phyloP scores from a whole-genome alignment of 768 basidiomycete species.

The Plicaturopsis crispa region DNA sequence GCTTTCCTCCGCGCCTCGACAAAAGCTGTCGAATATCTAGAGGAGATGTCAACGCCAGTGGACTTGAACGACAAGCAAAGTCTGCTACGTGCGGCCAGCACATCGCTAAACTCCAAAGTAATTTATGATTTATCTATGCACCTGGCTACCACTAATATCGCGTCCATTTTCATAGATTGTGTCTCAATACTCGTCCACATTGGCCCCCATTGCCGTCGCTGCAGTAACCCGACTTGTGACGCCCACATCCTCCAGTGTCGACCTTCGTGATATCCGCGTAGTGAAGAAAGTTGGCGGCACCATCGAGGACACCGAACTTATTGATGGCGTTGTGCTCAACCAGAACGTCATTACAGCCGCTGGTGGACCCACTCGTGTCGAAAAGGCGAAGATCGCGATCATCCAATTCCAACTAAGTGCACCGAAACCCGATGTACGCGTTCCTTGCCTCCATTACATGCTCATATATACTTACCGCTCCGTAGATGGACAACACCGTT shows the following conservation, averaged over 20 bases:
- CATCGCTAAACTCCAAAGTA: slow-evolving; percentile 94
- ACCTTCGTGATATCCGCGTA: slow-evolving; percentile 90
- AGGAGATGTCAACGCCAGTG: slow-evolving; percentile 87
- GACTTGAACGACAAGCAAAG: slow-evolving; percentile 82
- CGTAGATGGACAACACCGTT: slow-evolving; percentile 98
- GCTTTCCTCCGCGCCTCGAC: slow-evolving; percentile 87
- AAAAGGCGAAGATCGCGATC: slow-evolving; percentile 97
- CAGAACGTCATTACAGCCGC: slow-evolving; percentile 89
- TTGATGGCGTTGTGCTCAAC: slow-evolving; percentile 95
- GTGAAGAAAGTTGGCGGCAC: slow-evolving; percentile 99
- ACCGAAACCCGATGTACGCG: slow-evolving; percentile 91
- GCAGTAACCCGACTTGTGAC: slow-evolving; percentile 91
- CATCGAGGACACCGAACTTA: slow-evolving; percentile 96
- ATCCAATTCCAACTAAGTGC: slow-evolving; percentile 98
- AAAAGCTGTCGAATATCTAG: slow-evolving; percentile 91
- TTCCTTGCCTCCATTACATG: neutral
- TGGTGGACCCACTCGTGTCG: slow-evolving; percentile 90
- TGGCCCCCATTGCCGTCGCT: slow-evolving; percentile 98
- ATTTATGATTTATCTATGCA: slow-evolving; percentile 1
- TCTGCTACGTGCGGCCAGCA: slow-evolving; percentile 88
- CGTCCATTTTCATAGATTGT: slow-evolving; percentile 61
- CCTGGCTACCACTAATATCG: slow-evolving; percentile 3
- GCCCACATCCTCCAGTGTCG: slow-evolving; percentile 87
- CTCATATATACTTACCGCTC: slow-evolving; percentile 8
- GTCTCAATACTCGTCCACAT: slow-evolving; percentile 95